A percentile compares a stretch with the other conserved stretches of the same genome.
phyloP scores from a whole-genome alignment of 2,329 filamentous ascomycete species.

The Emmonsia crescens region DNA sequence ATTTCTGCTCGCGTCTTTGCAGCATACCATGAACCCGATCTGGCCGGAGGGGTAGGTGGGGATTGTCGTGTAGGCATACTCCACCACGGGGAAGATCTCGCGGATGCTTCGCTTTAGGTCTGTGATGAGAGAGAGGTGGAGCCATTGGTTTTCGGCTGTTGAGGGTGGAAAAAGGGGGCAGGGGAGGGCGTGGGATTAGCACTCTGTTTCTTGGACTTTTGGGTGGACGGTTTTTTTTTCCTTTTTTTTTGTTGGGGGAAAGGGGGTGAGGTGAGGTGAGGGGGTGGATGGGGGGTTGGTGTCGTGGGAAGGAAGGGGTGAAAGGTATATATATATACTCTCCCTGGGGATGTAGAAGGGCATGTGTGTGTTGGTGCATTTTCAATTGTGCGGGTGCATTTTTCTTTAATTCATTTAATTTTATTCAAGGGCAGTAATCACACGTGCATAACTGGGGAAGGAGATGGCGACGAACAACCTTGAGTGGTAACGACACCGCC shows the following conservation, averaged over 20 bases:
- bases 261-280: neutral
- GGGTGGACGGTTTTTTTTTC: neutral
- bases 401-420: neutral
- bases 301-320: slow-evolving; percentile 5
- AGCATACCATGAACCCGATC: slow-evolving; percentile 99
- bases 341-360: neutral
- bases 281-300: neutral
- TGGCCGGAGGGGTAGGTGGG: slow-evolving; percentile 97
- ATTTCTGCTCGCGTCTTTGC: slow-evolving; percentile 78
- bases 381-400: neutral
- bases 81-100: slow-evolving; percentile 91
- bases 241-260: neutral
- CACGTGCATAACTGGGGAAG: slow-evolving; percentile 49
- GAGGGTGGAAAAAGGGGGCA: neutral
- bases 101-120: slow-evolving; percentile 95
- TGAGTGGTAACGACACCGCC: slow-evolving; percentile 98
- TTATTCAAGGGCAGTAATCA: neutral
- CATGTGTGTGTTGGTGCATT: neutral
- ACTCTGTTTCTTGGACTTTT: slow-evolving; percentile 8
- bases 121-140: slow-evolving; percentile 86
- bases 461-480: slow-evolving; percentile 97
- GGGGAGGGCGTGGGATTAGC: slow-evolving; percentile 11
- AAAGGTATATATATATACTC: neutral
- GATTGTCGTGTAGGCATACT: slow-evolving; percentile 98
- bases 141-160: slow-evolving; percentile 96